Conservation (phyloP, 2,329 filamentous ascomycete genomes). For the Colletotrichum tropicale region DNA sequence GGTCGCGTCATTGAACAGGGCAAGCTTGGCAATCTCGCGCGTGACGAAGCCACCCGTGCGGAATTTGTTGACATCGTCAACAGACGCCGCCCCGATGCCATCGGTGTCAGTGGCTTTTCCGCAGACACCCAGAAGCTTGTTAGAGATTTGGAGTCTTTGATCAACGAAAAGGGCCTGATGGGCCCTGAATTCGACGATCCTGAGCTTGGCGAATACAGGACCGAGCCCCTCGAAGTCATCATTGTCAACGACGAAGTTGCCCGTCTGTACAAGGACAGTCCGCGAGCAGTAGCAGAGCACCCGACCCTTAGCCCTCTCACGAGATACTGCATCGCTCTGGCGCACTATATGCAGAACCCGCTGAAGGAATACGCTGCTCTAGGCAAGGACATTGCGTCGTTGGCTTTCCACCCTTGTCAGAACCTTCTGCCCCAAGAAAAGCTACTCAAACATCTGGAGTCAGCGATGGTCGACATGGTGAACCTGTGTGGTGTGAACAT, state of each 20-base stretch:
- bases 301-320: constrained; percentile 79
- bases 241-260: constrained; percentile 97
- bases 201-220: constrained; percentile 76
- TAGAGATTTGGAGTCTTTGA: constrained; percentile 78
- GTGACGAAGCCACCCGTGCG: constrained; percentile 69
- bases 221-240: constrained; percentile 83
- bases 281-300: constrained; percentile 78
- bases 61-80: constrained; percentile 81
- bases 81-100: constrained; percentile 83
- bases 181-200: constrained; percentile 82
- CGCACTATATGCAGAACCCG: constrained; percentile 91
- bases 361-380: constrained; percentile 96
- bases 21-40: constrained; percentile 79
- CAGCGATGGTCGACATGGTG: constrained; percentile 98
- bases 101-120: constrained; percentile 87
- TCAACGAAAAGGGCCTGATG: constrained; percentile 77
- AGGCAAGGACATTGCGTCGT: constrained; percentile 83
- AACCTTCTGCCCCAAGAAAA: constrained; percentile 88
- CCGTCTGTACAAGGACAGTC: constrained; percentile 92
- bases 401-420: constrained; percentile 90
- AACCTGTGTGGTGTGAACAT: constrained; percentile 96
- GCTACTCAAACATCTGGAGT: constrained; percentile 84
- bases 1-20: constrained; percentile 88
- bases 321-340: constrained; percentile 88
- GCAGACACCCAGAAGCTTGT: constrained; percentile 86